Conservation (phyloP, 2,329 filamentous ascomycete genomes). For the Venturia effusa region DNA sequence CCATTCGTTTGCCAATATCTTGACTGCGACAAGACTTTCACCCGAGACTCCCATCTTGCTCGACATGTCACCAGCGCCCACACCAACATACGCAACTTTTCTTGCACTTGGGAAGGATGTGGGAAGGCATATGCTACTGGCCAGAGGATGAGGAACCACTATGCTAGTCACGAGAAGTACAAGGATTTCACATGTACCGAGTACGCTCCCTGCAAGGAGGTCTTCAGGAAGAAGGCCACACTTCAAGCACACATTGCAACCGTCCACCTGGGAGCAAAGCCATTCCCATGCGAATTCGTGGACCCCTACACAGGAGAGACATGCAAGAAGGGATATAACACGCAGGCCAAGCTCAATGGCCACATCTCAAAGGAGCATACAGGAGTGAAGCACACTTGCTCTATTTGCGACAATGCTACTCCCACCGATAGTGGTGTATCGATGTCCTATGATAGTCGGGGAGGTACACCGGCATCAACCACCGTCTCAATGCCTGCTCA, state of each 20-base stretch:
- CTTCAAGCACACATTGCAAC: slow-evolving; percentile 71
- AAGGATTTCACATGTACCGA: slow-evolving; percentile 66
- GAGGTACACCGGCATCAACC: not conserved
- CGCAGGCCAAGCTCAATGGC: slow-evolving; percentile 55
- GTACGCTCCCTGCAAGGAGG: slow-evolving; percentile 58
- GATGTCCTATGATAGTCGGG: slow-evolving; percentile 1
- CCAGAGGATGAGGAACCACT: slow-evolving; percentile 65
- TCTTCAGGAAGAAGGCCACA: slow-evolving; percentile 80
- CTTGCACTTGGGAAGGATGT: slow-evolving; percentile 63
- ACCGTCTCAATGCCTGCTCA: slow-evolving; percentile 21
- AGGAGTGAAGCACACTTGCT: slow-evolving; percentile 27
- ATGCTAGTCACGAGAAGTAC: slow-evolving; percentile 65
- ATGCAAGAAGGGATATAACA: slow-evolving; percentile 65
- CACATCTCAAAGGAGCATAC: slow-evolving; percentile 64
- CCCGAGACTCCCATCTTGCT: slow-evolving; percentile 75
- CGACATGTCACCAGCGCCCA: slow-evolving; percentile 80
- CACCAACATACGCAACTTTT: slow-evolving; percentile 55
- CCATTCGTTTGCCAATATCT: slow-evolving; percentile 62
- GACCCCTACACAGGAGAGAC: slow-evolving; percentile 39
- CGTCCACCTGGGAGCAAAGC: slow-evolving; percentile 60
- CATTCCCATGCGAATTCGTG: slow-evolving; percentile 59
- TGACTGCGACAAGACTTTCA: slow-evolving; percentile 72
- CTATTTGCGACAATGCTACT: not conserved
- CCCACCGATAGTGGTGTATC: slow-evolving; percentile 6
- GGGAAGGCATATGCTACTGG: slow-evolving; percentile 73